Evolutionary conservation across 495 filamentous ascomycete species (phyloP).

Genomic region (Podospora pseudopauciseta): DNA sequence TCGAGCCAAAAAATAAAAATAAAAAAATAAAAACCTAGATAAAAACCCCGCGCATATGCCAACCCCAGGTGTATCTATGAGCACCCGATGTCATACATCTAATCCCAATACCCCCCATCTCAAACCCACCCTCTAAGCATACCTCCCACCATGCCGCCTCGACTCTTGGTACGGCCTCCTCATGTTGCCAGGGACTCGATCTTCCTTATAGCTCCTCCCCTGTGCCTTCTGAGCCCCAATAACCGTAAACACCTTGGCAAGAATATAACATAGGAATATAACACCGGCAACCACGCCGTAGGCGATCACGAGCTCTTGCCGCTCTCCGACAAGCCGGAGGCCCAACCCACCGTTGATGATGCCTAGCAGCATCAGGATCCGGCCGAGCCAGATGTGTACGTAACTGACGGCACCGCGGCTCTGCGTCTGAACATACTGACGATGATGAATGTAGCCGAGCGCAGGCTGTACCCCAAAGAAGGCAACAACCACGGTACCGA

Average conservation of each 20-base stretch:
- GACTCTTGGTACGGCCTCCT: slow-evolving; percentile 12
- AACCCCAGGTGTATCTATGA: neutral
- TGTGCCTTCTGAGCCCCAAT: neutral
- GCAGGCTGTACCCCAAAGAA: slow-evolving; percentile 62
- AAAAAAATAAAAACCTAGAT: neutral
- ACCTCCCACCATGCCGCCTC: slow-evolving; percentile 5
- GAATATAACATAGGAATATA: slow-evolving; percentile 44
- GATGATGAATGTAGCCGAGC: slow-evolving; percentile 63
- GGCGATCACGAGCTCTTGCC: slow-evolving; percentile 49
- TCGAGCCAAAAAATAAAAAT: neutral
- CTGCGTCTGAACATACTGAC: slow-evolving; percentile 46
- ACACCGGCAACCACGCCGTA: slow-evolving; percentile 59
- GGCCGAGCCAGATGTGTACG: slow-evolving; percentile 68
- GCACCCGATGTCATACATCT: neutral
- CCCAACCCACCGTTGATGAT: slow-evolving; percentile 71
- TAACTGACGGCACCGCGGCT: slow-evolving; percentile 53
- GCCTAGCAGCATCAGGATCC: slow-evolving; percentile 58
- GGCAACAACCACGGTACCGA: slow-evolving; percentile 58
- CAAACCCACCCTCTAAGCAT: neutral
- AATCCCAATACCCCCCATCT: neutral
- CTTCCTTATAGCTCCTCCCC: slow-evolving; percentile 2
- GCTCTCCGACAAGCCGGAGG: slow-evolving; percentile 46
- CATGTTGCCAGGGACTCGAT: neutral
- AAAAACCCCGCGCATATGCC: neutral
- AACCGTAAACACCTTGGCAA: slow-evolving; percentile 18